A percentile compares a stretch with the other conserved stretches of the same genome.
These are phyloP conservation scores for Cryptococcus jaspeensis DNA, from an alignment of 1,284 basidiomycete species.

Conservation along the genomic window DNA sequence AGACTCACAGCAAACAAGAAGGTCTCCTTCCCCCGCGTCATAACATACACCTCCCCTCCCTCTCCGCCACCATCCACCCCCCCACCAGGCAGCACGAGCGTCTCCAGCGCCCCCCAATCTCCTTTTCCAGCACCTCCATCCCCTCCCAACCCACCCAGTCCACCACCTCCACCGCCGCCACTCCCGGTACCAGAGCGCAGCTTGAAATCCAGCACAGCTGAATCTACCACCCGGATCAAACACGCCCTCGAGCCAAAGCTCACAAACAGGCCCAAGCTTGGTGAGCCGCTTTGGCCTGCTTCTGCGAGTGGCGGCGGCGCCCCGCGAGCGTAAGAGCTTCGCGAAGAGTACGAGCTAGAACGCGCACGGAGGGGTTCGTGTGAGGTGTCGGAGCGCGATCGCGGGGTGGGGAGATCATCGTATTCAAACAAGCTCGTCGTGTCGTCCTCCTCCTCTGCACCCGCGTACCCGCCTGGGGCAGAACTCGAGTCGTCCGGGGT, in stretches of 20 bases:
- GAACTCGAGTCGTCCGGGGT: not conserved
- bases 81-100: conserved; percentile 6
- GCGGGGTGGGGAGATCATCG: conserved; percentile 3
- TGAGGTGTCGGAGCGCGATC: not conserved
- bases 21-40: conserved; percentile 13
- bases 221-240: conserved; percentile 19
- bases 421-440: conserved; percentile 4
- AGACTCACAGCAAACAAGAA: conserved; percentile 13
- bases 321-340: no score
- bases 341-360: not conserved
- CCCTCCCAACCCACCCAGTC: not conserved
- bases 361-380: not conserved
- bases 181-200: no score
- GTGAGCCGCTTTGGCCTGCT: no score
- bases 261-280: conserved; percentile 15
- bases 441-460: not conserved
- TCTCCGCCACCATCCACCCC: not conserved
- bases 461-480: not conserved
- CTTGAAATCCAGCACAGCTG: conserved; percentile 17
- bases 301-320: no score
- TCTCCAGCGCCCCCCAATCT: conserved; percentile 7
- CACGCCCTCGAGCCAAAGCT: conserved; percentile 18
- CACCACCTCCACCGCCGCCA: not conserved
- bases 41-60: conserved; percentile 6
- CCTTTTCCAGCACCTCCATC: conserved; percentile 1